These are phyloP conservation scores for Komagataella pseudopastoris DNA, from an alignment of 805 yeast genomes.

Conservation along the genomic window DNA sequence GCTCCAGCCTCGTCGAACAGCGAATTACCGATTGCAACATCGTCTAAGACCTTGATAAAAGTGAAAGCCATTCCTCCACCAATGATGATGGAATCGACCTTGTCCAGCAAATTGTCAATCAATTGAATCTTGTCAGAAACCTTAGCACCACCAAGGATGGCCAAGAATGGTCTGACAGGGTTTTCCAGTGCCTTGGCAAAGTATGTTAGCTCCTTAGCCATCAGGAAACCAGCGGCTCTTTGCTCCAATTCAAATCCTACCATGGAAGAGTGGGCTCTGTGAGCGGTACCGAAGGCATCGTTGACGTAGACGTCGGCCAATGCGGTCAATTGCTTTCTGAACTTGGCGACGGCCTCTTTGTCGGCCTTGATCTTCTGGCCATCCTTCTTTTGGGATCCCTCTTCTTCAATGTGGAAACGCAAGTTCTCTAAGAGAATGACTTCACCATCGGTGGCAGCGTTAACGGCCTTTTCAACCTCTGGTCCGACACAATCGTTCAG, in stretches of 20 bases:
- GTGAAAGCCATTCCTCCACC: slow-evolving; percentile 99
- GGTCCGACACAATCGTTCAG: slow-evolving; percentile 86
- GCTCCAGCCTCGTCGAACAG: slow-evolving; percentile 91
- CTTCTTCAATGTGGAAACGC: slow-evolving; percentile 97
- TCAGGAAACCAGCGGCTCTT: slow-evolving; percentile 97
- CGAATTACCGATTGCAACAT: slow-evolving; percentile 82
- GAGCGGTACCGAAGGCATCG: slow-evolving; percentile 99
- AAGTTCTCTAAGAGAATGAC: slow-evolving; percentile 91
- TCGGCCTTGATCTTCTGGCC: slow-evolving; percentile 93
- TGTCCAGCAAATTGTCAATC: slow-evolving; percentile 92
- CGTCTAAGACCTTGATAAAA: slow-evolving; percentile 85
- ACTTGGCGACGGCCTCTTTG: slow-evolving; percentile 66
- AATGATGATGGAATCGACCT: slow-evolving; percentile 86
- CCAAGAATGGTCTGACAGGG: slow-evolving; percentile 97
- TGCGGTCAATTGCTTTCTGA: slow-evolving; percentile 82
- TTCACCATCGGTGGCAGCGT: slow-evolving; percentile 62
- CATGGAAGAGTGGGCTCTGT: slow-evolving; percentile 99
- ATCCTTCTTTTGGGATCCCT: slow-evolving; percentile 83
- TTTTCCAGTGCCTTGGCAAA: slow-evolving; percentile 97
- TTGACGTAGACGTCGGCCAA: slow-evolving; percentile 95
- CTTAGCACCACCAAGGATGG: slow-evolving; percentile 99
- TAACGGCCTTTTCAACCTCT: slow-evolving; percentile 73
- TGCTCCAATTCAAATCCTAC: slow-evolving; percentile 93
- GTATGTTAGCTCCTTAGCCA: slow-evolving; percentile 94
- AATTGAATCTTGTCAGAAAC: slow-evolving; percentile 97